A percentile compares a stretch with the other conserved stretches of the same genome.
Evolutionary conservation across 2,329 filamentous ascomycete genomes (phyloP).

Genomic region (Penicillium sp.): DNA sequence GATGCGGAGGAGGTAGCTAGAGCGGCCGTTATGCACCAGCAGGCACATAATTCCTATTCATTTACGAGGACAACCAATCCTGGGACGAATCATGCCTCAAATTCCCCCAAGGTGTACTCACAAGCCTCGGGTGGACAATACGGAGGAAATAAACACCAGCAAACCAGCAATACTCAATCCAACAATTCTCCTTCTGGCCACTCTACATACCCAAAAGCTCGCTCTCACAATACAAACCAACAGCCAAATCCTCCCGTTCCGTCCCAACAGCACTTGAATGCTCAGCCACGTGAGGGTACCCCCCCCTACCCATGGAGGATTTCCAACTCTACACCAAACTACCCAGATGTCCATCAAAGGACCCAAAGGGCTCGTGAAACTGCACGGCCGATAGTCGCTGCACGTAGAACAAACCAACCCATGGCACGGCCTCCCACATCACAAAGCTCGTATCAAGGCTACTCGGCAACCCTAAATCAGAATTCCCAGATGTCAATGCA

Average conservation of each 20-base stretch:
- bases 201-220: not conserved
- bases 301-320: not conserved
- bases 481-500: not conserved
- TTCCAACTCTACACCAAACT: not conserved
- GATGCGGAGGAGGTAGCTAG: conserved; percentile 7
- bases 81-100: not conserved
- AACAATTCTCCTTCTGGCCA: no score
- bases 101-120: not conserved
- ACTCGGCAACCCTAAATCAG: not conserved
- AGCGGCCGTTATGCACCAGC: not conserved
- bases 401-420: not conserved
- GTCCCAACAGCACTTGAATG: not conserved
- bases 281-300: not conserved
- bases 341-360: not conserved
- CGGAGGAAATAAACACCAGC: not conserved
- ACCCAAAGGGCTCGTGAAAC: not conserved
- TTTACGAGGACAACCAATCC: not conserved
- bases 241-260: not conserved
- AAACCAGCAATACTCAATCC: not conserved
- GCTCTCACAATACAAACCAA: not conserved
- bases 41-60: not conserved
- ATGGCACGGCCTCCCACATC: not conserved
- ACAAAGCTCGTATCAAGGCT: not conserved
- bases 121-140: not conserved
- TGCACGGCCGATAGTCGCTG: not conserved